Evolutionary conservation across 2,329 filamentous ascomycete species (phyloP).

Genomic region (Neofusicoccum laricinum): DNA sequence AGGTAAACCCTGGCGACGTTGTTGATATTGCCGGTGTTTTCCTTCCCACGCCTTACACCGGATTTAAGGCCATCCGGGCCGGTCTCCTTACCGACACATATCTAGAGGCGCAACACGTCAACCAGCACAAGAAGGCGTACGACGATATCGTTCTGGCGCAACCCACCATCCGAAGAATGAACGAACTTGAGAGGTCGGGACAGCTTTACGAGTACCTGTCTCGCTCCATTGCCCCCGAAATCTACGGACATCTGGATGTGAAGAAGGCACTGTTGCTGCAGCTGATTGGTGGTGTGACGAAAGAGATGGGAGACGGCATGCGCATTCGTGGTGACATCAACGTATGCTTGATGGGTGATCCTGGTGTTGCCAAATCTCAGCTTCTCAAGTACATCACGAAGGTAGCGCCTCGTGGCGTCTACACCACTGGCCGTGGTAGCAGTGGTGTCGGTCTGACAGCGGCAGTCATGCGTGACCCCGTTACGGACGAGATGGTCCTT

Average conservation of each 20-base stretch:
- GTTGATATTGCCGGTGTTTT: constrained; percentile 95
- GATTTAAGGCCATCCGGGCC: constrained; percentile 94
- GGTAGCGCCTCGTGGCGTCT: constrained; percentile 88
- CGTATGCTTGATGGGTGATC: constrained; percentile 97
- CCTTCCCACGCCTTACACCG: constrained; percentile 96
- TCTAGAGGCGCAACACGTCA: constrained; percentile 87
- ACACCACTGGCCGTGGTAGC: constrained; percentile 77
- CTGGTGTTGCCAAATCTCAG: constrained; percentile 98
- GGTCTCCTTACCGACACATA: constrained; percentile 97
- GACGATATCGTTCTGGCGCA: constrained; percentile 85
- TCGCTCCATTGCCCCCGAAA: constrained; percentile 94
- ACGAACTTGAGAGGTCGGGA: constrained; percentile 77
- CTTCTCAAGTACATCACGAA: constrained; percentile 98
- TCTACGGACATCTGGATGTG: constrained; percentile 92
- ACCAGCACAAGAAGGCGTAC: constrained; percentile 98
- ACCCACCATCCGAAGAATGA: constrained; percentile 76
- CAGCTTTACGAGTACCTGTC: constrained; percentile 95
- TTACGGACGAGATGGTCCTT: constrained; percentile 81
- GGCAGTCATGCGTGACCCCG: constrained; percentile 78
- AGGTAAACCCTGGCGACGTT: constrained; percentile 89
- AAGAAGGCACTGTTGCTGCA: constrained; percentile 97
- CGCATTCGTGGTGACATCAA: constrained; percentile 98
- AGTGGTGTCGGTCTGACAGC: constrained; percentile 80
- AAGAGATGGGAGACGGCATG: constrained; percentile 98
- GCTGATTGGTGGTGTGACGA: constrained; percentile 91